A percentile compares a stretch with the other conserved stretches of the same genome.
These are phyloP conservation scores for Epichloe typhina DNA, from an alignment of 2,329 filamentous ascomycete genomes.

Conservation along the genomic window DNA sequence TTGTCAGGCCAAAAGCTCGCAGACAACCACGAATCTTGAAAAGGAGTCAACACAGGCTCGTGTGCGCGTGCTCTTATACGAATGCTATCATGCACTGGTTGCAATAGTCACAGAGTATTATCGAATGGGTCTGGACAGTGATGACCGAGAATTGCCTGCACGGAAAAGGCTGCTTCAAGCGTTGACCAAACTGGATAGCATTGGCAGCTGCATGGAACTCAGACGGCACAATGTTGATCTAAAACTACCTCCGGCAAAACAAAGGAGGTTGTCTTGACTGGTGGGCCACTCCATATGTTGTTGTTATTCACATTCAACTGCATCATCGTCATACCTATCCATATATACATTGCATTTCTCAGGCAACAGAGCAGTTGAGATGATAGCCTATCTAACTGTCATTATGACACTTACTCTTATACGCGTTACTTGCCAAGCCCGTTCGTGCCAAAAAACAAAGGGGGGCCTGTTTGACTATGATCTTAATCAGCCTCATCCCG, in stretches of 20 bases:
- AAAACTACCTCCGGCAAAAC: constrained; percentile 32
- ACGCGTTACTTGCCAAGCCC: too few relatives aligned
- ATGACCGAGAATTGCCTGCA: constrained; percentile 37
- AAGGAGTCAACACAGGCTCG: constrained; percentile 15
- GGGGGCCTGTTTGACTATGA: not conserved
- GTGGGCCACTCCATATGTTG: not conserved
- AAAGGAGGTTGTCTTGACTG: constrained; percentile 18
- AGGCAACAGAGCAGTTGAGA: not conserved
- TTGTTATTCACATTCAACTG: not conserved
- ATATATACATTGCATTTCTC: not conserved
- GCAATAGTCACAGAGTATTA: constrained; percentile 43
- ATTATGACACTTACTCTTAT: too few relatives aligned
- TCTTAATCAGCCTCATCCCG: constrained; percentile 53
- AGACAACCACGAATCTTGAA: not conserved
- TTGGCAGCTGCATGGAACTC: constrained; percentile 18
- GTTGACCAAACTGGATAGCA: constrained; percentile 30
- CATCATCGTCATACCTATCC: not conserved
- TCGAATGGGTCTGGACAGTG: constrained; percentile 34
- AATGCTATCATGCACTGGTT: constrained; percentile 42
- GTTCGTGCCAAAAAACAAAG: not conserved
- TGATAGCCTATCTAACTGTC: too few relatives aligned
- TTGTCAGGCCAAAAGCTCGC: not conserved
- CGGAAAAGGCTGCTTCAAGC: constrained; percentile 35
- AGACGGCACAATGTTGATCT: constrained; percentile 23
- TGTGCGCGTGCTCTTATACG: constrained; percentile 41